phyloP scores from a whole-genome alignment of 371 early-diverging fungal genomes.

The Mortierella sp. region DNA sequence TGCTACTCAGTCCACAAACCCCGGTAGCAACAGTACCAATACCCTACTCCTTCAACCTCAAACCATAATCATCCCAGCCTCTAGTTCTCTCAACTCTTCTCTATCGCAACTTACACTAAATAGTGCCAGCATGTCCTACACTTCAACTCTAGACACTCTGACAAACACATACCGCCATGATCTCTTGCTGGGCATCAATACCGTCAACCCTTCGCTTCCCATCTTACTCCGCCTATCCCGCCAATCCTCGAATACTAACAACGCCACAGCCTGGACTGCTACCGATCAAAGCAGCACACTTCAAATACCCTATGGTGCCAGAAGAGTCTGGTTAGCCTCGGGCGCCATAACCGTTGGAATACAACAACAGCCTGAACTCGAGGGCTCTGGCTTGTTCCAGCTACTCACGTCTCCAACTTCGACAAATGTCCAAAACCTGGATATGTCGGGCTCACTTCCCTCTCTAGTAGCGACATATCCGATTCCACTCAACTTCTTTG shows the following conservation, averaged over 20 bases:
- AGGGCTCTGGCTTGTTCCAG: constrained; percentile 19
- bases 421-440: neutral
- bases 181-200: constrained; percentile 25
- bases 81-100: neutral
- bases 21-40: neutral
- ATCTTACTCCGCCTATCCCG: constrained; percentile 17
- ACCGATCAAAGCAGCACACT: constrained; percentile 10
- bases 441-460: constrained; percentile 2
- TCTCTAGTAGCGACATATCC: neutral
- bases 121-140: constrained; percentile 19
- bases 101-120: neutral
- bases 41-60: constrained; percentile 9
- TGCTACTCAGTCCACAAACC: neutral
- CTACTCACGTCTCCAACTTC: neutral
- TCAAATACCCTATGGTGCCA: neutral
- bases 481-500: neutral
- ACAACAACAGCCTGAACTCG: neutral
- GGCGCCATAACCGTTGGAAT: neutral
- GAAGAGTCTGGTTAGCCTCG: constrained; percentile 10
- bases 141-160: neutral
- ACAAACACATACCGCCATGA: constrained; percentile 11
- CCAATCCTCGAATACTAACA: constrained; percentile 6
- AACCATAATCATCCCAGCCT: neutral
- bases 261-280: constrained; percentile 5
- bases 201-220: neutral